These are phyloP conservation scores for Paratinospora sagittata DNA, from an alignment of 164 flowering plant genomes.

Conservation along the genomic window DNA sequence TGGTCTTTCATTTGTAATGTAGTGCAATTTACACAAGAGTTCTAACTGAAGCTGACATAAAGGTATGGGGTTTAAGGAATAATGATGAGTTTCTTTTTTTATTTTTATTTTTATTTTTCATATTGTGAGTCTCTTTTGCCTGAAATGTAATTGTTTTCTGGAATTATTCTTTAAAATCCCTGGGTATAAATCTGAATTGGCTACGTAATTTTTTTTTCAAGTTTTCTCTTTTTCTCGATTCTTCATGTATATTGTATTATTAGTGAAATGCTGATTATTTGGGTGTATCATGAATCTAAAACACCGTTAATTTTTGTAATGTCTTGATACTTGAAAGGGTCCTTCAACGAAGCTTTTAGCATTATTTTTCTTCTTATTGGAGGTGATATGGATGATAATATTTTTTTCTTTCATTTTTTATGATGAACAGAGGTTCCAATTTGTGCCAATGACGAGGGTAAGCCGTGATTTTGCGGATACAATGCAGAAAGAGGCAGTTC, in stretches of 20 bases:
- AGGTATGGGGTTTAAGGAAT: neutral
- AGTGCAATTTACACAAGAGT: neutral
- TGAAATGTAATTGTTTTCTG: neutral
- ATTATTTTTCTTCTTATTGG: neutral
- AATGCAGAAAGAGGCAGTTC: slow-evolving; percentile 44
- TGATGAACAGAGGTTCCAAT: slow-evolving; percentile 11
- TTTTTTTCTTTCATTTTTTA: slow-evolving; percentile 18
- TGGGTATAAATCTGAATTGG: neutral
- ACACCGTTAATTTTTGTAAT: neutral
- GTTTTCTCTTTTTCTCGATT: neutral
- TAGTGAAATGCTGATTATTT: neutral
- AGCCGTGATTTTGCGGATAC: slow-evolving; percentile 54
- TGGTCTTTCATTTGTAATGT: neutral
- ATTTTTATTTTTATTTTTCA: no score
- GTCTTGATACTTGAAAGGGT: neutral
- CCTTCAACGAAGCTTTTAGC: neutral
- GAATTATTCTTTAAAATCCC: neutral
- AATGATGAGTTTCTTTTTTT: neutral
- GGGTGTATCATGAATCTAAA: neutral
- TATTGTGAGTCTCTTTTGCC: neutral
- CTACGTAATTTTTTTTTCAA: neutral
- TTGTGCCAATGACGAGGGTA: slow-evolving; percentile 56
- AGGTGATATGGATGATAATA: neutral
- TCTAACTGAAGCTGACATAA: neutral
- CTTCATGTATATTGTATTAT: neutral